These are phyloP conservation scores for Calonectria leucothoes DNA, from an alignment of 2,329 filamentous ascomycete genomes.

Conservation along the genomic window DNA sequence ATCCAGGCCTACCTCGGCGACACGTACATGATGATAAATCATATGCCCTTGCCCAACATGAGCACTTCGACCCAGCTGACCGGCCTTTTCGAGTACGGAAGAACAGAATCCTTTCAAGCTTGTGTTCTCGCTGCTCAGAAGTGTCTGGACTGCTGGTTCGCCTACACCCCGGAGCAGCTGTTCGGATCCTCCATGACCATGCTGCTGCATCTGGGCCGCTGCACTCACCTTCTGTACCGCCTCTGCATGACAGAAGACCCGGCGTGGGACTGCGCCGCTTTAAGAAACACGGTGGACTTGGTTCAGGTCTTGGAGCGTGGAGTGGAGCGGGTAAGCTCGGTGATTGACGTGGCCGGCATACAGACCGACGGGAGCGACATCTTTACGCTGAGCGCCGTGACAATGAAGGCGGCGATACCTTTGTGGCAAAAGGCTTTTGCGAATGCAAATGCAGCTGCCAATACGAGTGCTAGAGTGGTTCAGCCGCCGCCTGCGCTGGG, in stretches of 20 bases:
- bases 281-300: conserved; percentile 47
- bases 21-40: conserved; percentile 52
- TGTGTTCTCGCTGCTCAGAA: conserved; percentile 43
- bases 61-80: conserved; percentile 16
- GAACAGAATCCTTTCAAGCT: conserved; percentile 42
- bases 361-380: conserved; percentile 16
- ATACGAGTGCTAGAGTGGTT: not conserved
- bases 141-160: conserved; percentile 47
- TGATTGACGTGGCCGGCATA: not conserved
- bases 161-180: conserved; percentile 35
- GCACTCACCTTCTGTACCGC: conserved; percentile 42
- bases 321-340: not conserved
- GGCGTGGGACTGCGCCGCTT: conserved; percentile 50
- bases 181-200: conserved; percentile 43
- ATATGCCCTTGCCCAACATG: conserved; percentile 44
- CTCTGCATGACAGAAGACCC: conserved; percentile 49
- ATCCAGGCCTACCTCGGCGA: conserved; percentile 49
- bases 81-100: conserved; percentile 25
- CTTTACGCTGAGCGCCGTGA: conserved; percentile 1
- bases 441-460: not conserved
- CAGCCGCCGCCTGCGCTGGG: not conserved
- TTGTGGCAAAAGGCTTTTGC: conserved; percentile 25
- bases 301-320: conserved; percentile 30
- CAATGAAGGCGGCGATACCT: conserved; percentile 20
- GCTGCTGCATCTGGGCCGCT: conserved; percentile 47